Evolutionary conservation across 2,329 filamentous ascomycete genomes (phyloP), one percentile per base, ranked within the genome.

Genomic region (Falciphora oryzae): DNA sequence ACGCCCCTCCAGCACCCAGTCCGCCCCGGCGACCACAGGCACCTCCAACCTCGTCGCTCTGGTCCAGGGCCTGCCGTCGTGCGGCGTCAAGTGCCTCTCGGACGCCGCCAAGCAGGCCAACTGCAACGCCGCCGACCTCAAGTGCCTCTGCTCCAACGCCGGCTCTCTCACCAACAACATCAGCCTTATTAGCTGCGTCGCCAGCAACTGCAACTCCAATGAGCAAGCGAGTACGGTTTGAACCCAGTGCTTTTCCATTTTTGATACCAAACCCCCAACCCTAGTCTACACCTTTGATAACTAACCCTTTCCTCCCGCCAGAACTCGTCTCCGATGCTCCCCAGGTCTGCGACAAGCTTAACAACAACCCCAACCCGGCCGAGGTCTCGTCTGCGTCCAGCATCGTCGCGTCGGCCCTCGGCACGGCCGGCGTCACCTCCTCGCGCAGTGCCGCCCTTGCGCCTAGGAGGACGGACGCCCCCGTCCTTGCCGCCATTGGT

Each of bases 341-440:
- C 35, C 28, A 62, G 61, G 29, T 62, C 25, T 62, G 61, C 38
- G 27, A 50, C 25, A n/a, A 53, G 35, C 28, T 62, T 13, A 50
- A 62, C 25, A n/a, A 44, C 44, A 62, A 62, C 61, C 61, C 61
- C 29, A 29, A 44, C 61, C 25, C 61, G 61, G 44, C 61, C n/a
- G n/a, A 62, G 61, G 44, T 62, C n/a, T 32, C 61, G n/a, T 62
- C 61, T 22, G 61, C 61, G 5, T 62, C 61, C 18, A 53, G 22
- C 38, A 29, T 62, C 14, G 61, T 62, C 3, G 44, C 44, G 3
- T 56, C 61, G 44, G 61, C 61, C 1, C 32, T 62, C 4, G 18
- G 25, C 25, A 56, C 25, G 13, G 25, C 16, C 32, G 25, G 61
- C 35, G 35, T 8, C 35, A 28, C 35, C 38, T 29, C 25, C 8